These are phyloP conservation scores for Besnoitia besnoiti DNA, from an alignment of 169 alveolate genomes.

Conservation along the genomic window DNA sequence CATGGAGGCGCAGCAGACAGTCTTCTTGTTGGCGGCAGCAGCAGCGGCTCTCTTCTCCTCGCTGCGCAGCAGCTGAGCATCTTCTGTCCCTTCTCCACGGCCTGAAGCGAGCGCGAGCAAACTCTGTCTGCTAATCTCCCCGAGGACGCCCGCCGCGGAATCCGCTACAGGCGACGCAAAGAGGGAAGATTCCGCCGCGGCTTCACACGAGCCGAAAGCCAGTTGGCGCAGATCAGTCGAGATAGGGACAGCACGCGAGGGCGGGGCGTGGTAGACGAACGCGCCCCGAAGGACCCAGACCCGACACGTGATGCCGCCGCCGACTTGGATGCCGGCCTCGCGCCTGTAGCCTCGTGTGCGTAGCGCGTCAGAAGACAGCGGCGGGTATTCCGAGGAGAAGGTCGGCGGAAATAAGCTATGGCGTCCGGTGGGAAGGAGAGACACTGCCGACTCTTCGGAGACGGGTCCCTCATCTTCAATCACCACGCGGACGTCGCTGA, in stretches of 20 bases:
- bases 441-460: neutral
- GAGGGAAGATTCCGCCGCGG: neutral
- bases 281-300: constrained; percentile 11
- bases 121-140: neutral
- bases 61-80: neutral
- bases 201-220: neutral
- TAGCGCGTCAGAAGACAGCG: neutral
- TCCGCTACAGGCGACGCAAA: neutral
- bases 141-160: neutral
- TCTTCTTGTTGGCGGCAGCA: neutral
- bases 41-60: neutral
- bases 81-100: neutral
- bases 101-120: neutral
- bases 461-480: neutral
- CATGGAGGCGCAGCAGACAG: neutral
- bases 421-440: neutral
- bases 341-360: neutral
- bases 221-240: neutral
- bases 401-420: neutral
- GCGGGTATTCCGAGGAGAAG: neutral
- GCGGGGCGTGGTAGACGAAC: constrained; percentile 5
- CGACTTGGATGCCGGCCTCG: neutral
- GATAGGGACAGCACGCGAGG: neutral
- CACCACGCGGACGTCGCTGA: constrained; percentile 46
- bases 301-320: neutral